Conservation (phyloP, 805 yeast species). For the Teunomyces barrocoloradensis region DNA sequence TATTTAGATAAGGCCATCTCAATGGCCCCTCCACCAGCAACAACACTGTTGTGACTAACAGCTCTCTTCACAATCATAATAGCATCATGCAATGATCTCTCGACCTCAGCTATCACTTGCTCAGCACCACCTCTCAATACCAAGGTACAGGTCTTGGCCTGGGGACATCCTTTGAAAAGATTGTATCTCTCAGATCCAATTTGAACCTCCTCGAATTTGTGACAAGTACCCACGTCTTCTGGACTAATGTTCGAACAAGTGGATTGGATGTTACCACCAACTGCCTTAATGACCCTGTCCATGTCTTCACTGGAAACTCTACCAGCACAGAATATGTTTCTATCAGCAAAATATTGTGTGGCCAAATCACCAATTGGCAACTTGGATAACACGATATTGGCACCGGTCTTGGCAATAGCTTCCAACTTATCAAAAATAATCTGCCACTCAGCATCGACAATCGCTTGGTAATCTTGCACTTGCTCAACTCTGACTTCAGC, state of each 20-base stretch:
- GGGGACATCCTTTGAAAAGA: slow-evolving; percentile 87
- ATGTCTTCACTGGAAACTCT: slow-evolving; percentile 86
- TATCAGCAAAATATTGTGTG: slow-evolving; percentile 97
- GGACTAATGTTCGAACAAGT: slow-evolving; percentile 68
- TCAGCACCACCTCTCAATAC: slow-evolving; percentile 97
- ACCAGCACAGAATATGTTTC: slow-evolving; percentile 96
- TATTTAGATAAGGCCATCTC: slow-evolving; percentile 95
- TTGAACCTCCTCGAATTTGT: slow-evolving; percentile 84
- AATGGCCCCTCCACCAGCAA: slow-evolving; percentile 99
- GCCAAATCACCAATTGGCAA: slow-evolving; percentile 98
- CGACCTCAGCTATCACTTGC: slow-evolving; percentile 97
- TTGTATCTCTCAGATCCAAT: slow-evolving; percentile 96
- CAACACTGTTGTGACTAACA: slow-evolving; percentile 78
- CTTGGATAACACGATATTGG: slow-evolving; percentile 88
- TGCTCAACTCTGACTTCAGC: slow-evolving; percentile 97
- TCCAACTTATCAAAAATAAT: slow-evolving; percentile 84
- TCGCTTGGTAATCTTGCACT: slow-evolving; percentile 89
- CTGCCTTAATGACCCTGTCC: slow-evolving; percentile 90
- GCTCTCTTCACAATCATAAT: slow-evolving; percentile 98
- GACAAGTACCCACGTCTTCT: slow-evolving; percentile 82
- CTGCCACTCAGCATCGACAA: slow-evolving; percentile 99
- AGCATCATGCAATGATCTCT: slow-evolving; percentile 96
- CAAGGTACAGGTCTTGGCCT: slow-evolving; percentile 90
- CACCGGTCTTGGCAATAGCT: slow-evolving; percentile 80
- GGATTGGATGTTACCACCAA: slow-evolving; percentile 84